Conservation (phyloP, 2,329 filamentous ascomycete genomes). For the Trichoderma pleuroti region DNA sequence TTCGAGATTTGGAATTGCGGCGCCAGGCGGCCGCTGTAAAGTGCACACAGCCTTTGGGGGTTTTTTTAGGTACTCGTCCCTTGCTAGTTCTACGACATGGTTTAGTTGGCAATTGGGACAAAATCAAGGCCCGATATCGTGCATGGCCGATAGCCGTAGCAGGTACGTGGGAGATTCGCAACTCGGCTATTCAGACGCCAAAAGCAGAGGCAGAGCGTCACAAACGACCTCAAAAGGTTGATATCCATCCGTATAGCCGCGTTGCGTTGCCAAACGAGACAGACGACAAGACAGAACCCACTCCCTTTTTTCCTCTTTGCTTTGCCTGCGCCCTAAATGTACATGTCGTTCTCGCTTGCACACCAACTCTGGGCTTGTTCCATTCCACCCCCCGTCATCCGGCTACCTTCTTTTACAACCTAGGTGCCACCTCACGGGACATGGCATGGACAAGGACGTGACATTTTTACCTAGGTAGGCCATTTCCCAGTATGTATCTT, state of each 20-base stretch:
- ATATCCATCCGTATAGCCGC: not conserved
- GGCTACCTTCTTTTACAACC: not conserved
- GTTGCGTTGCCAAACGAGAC: not conserved
- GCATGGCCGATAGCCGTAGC: not conserved
- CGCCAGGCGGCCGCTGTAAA: not conserved
- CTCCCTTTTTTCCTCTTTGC: not conserved
- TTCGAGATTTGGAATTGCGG: not conserved
- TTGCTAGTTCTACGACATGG: not conserved
- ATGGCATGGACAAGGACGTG: not conserved
- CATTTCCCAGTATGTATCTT: not conserved
- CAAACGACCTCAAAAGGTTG: not conserved
- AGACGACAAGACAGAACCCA: not conserved
- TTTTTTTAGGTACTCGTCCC: not conserved
- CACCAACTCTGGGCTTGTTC: not conserved
- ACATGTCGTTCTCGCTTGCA: not conserved
- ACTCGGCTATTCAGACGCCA: not conserved
- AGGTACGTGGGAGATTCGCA: not conserved
- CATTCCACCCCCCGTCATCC: not conserved
- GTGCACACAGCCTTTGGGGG: not conserved
- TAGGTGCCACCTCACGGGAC: conserved; percentile 6
- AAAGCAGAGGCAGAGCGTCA: not conserved
- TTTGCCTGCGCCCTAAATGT: not conserved
- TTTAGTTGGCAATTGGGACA: not conserved
- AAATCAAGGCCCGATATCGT: not conserved
- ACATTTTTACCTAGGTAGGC: not conserved